Evolutionary conservation across 257 asterid species (phyloP), one percentile per base, ranked within the genome.

Genomic region (Solanum arcanum): DNA sequence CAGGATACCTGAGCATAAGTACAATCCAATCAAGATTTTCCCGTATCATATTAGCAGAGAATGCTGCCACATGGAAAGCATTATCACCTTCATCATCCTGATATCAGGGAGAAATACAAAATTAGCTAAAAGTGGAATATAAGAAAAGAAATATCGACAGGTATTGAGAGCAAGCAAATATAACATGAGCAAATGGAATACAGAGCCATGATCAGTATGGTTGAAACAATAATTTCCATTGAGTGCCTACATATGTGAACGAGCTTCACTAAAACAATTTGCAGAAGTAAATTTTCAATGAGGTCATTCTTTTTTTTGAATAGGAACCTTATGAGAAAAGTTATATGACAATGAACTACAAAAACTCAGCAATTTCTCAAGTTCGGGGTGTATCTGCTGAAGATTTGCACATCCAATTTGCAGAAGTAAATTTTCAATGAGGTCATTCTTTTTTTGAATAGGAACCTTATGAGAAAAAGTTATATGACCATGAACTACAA

Each of bases 41-140:
- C 44, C 99, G 95, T 88, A 97, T 95, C 99, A 97, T 95, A 92
- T 93, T 97, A 84, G 99, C 98, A 39, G 98, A 94, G 88, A 94
- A 97, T 89, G 99, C 98, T 84, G 99, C 99, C 92, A 95, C 95
- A 90, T 97, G 99, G 89, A 94, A 97, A 88, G 99, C 99, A 89
- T 96, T 97, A 93, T 96, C 97, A 76, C 99, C 99, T 84, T 97
- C 99, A 91, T 96, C 98, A 90, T 96, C 99, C 99, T 97, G 97
- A 91, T 60, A 88, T 89, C 70, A 88, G 78, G 18, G 56, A 88
- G 86, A 89, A 74, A 87, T 25, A 39, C 39, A 89, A 68, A 86
- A 89, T 75, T 49, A 64, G 85, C 87, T 47, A 62, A 90, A 75
- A 88, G 87, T 84, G 62, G 41, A 89, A 84, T 70, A 52, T 47